Evolutionary conservation across 148 eudicot species (phyloP), one percentile per base, ranked within the genome.

Genomic region (Camellia sinensis): DNA sequence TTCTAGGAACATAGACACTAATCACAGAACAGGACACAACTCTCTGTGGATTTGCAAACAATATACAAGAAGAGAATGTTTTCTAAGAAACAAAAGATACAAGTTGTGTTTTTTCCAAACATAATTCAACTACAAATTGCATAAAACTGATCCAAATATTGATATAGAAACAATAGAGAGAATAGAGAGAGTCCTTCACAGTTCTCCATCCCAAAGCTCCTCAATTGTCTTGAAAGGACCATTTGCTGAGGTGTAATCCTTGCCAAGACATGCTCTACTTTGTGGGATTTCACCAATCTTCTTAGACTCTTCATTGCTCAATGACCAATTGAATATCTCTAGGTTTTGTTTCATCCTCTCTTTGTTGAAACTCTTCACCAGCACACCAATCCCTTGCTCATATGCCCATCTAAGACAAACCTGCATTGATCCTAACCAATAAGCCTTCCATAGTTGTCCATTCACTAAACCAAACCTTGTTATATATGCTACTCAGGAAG

Each of bases 201-300:
- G 37, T 53, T 90, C 91, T 79, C 78, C 90, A 83, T 90, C 91
- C 90, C 93, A 89, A 13, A 87, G 80, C 71, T 87, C 87, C 81
- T 87, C 82, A 69, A 76, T 46, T 18, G 90, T 83, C 43, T 78
- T 78, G 71, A 81, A 77, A 79, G 92, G 91, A 17, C 88, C 93
- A 18, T 73, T 64, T 1, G 72, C 79, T 46, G 88, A 88, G 54
- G 84, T 87, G 77, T 85, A 85, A 78, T 85, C 89, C 40, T 3
- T 10, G 50, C 91, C 91, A 46, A 74, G 52, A 66, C 82, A 82
- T 0, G 78, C 84, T 53, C 91, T 88, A 9, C 74, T 65, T 64
- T 90, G 89, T 9, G 89, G 90, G 57, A 87, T 84, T 17, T 79
- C 70, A 66, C 75, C 37, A 19, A 85, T 81, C 67, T 79, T 88